phyloP scores from a whole-genome alignment of 106 monocot genomes.

The Dactylorhiza incarnata region DNA sequence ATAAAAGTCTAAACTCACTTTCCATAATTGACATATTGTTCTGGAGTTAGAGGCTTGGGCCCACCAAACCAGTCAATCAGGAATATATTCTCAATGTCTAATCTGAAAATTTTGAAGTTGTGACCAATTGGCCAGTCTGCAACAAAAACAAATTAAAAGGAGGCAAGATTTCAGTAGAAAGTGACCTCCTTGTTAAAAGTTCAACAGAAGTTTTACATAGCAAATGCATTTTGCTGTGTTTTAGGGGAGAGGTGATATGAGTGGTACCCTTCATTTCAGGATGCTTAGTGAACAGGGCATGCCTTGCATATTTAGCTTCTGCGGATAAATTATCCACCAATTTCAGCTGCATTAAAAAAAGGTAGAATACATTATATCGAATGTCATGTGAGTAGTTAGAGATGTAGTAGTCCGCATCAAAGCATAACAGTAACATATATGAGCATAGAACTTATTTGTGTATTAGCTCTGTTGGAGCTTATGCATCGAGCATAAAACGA shows the following conservation, averaged over 20 bases:
- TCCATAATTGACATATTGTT: constrained; percentile 16
- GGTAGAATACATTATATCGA: not conserved
- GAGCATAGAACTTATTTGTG: not conserved
- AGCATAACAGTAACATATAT: not conserved
- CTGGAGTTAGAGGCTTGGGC: constrained; percentile 23
- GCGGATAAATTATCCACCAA: constrained; percentile 15
- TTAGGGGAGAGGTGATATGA: not conserved
- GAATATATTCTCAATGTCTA: constrained; percentile 33
- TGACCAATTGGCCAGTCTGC: constrained; percentile 33
- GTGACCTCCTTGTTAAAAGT: not conserved
- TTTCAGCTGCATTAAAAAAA: constrained; percentile 14
- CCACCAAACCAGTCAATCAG: constrained; percentile 38
- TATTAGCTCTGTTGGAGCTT: not conserved
- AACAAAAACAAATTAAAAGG: not conserved
- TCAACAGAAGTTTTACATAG: not conserved
- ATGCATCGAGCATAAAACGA: no score
- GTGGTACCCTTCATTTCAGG: constrained; percentile 25
- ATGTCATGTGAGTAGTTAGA: not conserved
- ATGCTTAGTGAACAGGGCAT: constrained; percentile 25
- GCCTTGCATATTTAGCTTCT: constrained; percentile 17
- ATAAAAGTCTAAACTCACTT: constrained; percentile 11
- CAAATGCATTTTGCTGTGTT: not conserved
- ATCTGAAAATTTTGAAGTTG: constrained; percentile 26
- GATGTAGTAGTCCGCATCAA: not conserved
- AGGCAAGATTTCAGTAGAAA: not conserved